These are phyloP conservation scores for Podospora bellae-mahoneyi DNA, from an alignment of 495 filamentous ascomycete genomes.

Conservation along the genomic window DNA sequence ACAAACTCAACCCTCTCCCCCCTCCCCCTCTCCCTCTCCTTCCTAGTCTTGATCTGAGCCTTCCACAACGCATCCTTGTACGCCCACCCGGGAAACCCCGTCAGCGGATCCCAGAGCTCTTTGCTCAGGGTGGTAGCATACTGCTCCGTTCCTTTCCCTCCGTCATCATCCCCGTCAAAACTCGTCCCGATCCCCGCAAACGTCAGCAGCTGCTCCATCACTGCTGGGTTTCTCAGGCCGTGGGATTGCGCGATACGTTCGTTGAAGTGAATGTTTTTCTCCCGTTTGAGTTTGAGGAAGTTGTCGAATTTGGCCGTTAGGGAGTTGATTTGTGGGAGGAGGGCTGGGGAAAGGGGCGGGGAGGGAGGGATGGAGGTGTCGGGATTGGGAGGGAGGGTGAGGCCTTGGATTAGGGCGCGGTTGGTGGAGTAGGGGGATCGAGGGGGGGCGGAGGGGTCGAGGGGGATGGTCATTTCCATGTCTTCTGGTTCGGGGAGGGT, in stretches of 20 bases:
- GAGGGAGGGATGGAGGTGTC: conserved; percentile 81
- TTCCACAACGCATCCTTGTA: conserved; percentile 70
- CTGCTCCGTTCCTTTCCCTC: conserved; percentile 42
- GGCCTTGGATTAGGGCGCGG: conserved; percentile 65
- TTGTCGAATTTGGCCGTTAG: conserved; percentile 73
- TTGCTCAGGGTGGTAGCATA: conserved; percentile 69
- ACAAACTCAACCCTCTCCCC: conserved; percentile 79
- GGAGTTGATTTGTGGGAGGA: conserved; percentile 34
- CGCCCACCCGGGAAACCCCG: conserved; percentile 62
- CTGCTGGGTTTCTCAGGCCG: conserved; percentile 74
- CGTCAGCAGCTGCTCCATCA: conserved; percentile 72
- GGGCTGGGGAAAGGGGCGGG: conserved; percentile 70
- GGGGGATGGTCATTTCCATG: conserved; percentile 28
- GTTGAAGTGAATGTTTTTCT: conserved; percentile 88
- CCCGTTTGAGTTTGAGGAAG: conserved; percentile 77
- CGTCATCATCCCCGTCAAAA: not conserved
- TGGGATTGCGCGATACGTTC: conserved; percentile 66
- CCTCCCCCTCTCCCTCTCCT: conserved; percentile 53
- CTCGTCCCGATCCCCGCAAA: conserved; percentile 68
- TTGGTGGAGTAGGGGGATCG: conserved; percentile 67
- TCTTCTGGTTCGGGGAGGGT: conserved; percentile 13
- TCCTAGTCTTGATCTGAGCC: conserved; percentile 58
- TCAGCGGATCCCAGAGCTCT: conserved; percentile 62
- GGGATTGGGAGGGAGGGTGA: conserved; percentile 79
- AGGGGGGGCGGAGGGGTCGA: conserved; percentile 35